These are phyloP conservation scores for Trypanosoma congolense DNA, from an alignment of 208 protist species.

Conservation along the genomic window DNA sequence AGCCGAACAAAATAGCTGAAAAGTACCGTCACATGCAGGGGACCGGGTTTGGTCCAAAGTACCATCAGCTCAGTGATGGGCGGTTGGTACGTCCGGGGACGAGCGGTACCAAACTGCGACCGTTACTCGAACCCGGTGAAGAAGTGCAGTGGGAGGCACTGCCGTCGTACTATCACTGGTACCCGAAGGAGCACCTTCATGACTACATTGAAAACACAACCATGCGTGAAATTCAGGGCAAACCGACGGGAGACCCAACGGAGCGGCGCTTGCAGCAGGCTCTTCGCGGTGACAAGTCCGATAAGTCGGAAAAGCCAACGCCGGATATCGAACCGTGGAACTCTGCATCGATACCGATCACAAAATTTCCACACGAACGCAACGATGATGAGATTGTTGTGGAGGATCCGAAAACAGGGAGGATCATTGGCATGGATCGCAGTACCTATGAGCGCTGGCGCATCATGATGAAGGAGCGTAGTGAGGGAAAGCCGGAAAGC, in stretches of 20 bases:
- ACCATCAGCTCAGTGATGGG: slow-evolving; percentile 78
- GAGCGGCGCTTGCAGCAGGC: slow-evolving; percentile 46
- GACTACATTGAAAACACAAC: slow-evolving; percentile 89
- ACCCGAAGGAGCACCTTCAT: slow-evolving; percentile 77
- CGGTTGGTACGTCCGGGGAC: slow-evolving; percentile 79
- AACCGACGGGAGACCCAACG: slow-evolving; percentile 44
- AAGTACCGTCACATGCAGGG: slow-evolving; percentile 86
- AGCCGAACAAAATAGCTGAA: slow-evolving; percentile 75
- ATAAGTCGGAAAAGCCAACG: slow-evolving; percentile 47
- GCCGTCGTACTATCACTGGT: slow-evolving; percentile 89
- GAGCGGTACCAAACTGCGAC: slow-evolving; percentile 76
- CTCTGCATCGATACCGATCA: slow-evolving; percentile 79
- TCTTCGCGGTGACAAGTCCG: slow-evolving; percentile 17
- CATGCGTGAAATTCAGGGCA: slow-evolving; percentile 69
- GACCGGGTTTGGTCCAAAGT: slow-evolving; percentile 77
- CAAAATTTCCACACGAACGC: slow-evolving; percentile 79
- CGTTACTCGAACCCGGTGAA: slow-evolving; percentile 82
- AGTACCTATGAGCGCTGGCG: slow-evolving; percentile 80
- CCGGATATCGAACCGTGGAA: slow-evolving; percentile 77
- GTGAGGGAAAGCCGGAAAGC: slow-evolving; percentile 51
- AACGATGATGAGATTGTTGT: slow-evolving; percentile 85
- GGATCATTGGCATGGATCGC: slow-evolving; percentile 84
- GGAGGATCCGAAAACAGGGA: slow-evolving; percentile 83
- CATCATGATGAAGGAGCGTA: slow-evolving; percentile 81
- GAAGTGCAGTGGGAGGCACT: slow-evolving; percentile 80